These are phyloP conservation scores for Magnolia changhungtana DNA, from an alignment of 164 flowering plant species.

Conservation along the genomic window DNA sequence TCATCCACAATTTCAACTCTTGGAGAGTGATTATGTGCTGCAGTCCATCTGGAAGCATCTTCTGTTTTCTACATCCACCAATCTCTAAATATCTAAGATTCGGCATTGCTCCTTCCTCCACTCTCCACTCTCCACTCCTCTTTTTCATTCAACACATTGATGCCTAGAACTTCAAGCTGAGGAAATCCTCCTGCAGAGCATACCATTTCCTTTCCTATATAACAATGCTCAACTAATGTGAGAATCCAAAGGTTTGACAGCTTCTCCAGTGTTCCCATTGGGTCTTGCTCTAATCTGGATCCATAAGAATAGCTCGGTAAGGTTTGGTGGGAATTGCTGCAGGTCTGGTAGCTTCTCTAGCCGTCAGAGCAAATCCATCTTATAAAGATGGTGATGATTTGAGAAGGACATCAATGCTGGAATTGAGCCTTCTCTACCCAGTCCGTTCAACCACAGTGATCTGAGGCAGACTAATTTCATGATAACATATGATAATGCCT, in stretches of 20 bases:
- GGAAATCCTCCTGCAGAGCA: neutral
- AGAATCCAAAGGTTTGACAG: constrained; percentile 4
- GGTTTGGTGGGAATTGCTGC: neutral
- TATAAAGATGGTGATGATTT: neutral
- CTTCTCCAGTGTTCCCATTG: neutral
- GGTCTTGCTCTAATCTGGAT: neutral
- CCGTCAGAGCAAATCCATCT: neutral
- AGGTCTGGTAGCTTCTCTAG: neutral
- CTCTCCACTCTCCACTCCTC: constrained; percentile 1
- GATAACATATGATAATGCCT: neutral
- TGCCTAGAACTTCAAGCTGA: neutral
- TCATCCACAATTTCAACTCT: neutral
- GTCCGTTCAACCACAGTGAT: neutral
- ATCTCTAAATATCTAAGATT: neutral
- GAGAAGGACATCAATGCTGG: neutral
- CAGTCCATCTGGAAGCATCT: constrained; percentile 28
- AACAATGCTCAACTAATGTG: neutral
- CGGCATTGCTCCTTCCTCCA: constrained; percentile 4
- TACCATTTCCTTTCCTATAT: constrained; percentile 12
- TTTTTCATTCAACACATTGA: neutral
- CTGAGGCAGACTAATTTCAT: neutral
- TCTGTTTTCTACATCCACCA: constrained; percentile 13
- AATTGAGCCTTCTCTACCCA: neutral
- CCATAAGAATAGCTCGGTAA: neutral
- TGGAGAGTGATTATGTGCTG: constrained; percentile 22